These are phyloP conservation scores for Boletus reticuloceps DNA, from an alignment of 768 basidiomycete genomes.

Conservation along the genomic window DNA sequence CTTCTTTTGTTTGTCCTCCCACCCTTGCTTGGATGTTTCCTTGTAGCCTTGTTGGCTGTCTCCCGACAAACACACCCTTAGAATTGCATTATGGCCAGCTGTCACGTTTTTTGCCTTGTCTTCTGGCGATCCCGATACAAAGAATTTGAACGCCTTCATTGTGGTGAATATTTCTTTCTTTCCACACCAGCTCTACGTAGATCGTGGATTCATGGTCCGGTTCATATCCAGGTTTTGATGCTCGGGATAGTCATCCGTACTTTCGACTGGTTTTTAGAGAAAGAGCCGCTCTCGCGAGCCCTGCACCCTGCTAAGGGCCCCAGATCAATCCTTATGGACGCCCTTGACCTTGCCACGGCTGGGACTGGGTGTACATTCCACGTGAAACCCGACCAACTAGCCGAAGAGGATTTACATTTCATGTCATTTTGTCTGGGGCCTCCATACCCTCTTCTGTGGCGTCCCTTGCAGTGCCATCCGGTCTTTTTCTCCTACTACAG, in stretches of 20 bases:
- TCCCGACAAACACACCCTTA: slow-evolving; percentile 42
- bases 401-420: not conserved
- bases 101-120: slow-evolving; percentile 38
- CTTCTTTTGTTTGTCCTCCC: slow-evolving; percentile 40
- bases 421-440: not conserved
- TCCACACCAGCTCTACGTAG: not conserved
- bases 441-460: not conserved
- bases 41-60: slow-evolving; percentile 48
- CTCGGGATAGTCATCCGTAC: slow-evolving; percentile 10
- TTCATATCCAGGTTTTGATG: slow-evolving; percentile 12
- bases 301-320: not conserved
- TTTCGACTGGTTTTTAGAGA: slow-evolving; percentile 13
- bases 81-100: slow-evolving; percentile 46
- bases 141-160: not conserved
- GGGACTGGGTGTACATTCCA: not conserved
- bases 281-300: slow-evolving; percentile 7
- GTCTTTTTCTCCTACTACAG: not conserved
- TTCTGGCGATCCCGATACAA: not conserved
- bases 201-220: not conserved
- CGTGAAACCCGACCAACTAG: not conserved
- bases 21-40: slow-evolving; percentile 43
- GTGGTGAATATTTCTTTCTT: not conserved
- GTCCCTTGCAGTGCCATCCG: not conserved
- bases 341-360: not conserved
- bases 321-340: not conserved